Percentiles rank a stretch among this genome's conserved stretches.
Evolutionary conservation across 805 yeast species (phyloP).

Genomic region (Candida silvicultrix): DNA sequence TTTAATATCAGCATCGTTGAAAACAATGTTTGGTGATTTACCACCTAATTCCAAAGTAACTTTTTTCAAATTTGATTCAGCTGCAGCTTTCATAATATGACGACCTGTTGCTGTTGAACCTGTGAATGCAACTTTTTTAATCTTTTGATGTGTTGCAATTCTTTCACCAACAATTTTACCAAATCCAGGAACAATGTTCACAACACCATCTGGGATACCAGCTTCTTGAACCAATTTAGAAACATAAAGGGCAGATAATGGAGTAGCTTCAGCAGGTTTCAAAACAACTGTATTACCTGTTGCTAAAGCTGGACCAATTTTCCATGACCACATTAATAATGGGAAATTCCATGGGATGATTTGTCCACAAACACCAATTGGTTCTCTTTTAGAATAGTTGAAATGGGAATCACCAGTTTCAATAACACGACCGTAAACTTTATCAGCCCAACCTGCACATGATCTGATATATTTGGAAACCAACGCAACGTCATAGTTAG

Average conservation of each 20-base stretch:
- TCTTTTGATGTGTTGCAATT: constrained; percentile 65
- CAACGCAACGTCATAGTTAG: constrained; percentile 68
- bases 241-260: constrained; percentile 74
- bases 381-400: constrained; percentile 76
- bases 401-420: constrained; percentile 71
- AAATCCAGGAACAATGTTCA: constrained; percentile 77
- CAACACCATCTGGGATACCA: constrained; percentile 86
- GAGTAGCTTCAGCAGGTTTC: constrained; percentile 88
- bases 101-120: constrained; percentile 87
- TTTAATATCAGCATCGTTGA: constrained; percentile 63
- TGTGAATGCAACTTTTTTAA: constrained; percentile 87
- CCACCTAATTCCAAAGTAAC: constrained; percentile 82
- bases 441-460: constrained; percentile 88
- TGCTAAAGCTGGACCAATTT: constrained; percentile 84
- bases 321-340: constrained; percentile 87
- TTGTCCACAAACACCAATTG: constrained; percentile 90
- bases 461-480: constrained; percentile 66
- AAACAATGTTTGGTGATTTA: constrained; percentile 78
- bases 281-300: constrained; percentile 82
- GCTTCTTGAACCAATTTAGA: constrained; percentile 66
- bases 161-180: constrained; percentile 82
- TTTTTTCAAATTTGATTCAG: constrained; percentile 67
- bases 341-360: constrained; percentile 97
- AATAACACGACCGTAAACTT: constrained; percentile 64
- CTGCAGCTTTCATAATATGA: constrained; percentile 62